Evolutionary conservation across 257 asterid species (phyloP), one percentile per base, ranked within the genome.

Genomic region (Scutellaria baicalensis): DNA sequence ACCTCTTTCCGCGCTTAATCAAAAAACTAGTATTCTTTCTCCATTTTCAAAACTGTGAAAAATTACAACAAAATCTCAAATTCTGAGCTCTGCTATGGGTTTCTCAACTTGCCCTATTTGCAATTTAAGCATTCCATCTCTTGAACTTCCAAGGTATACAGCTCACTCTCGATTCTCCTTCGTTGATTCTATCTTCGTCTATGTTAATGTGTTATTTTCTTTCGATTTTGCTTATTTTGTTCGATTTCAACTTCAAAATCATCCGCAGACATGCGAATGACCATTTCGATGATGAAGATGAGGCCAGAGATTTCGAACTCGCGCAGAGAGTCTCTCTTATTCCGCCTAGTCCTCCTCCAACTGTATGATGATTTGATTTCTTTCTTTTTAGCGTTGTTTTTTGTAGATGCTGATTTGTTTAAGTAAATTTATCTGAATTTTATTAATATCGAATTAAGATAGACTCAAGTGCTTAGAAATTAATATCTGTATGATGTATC

Each of bases 261-360:
- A 42, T 68, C 50, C 33, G 31, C 74, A 84, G 87, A 20, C 89
- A 79, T 49, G 89, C 78, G 70, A 78, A 78, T 63, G 78, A 79
- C 9, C 89, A 84, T 76, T 84, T 84, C 50, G 21, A 18, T 2
- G 87, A 79, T 57, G 89, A 84, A 70, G 86, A 81, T 67, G 75
- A 66, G 68, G 83, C 81, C 68, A 50, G 54, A 36, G 86, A 84
- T 74, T 60, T 81, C 33, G 82, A 81, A 69, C 45, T 77, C 43
- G 89, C 84, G 23, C 79, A 48, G 49, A 76, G 36, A 55, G 48
- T 77, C 49, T 59, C 86, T 67, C 66, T 65, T 39, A 14, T 52
- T 44, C 72, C 82, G 64, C 44, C 72, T 23, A 58, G 50, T 55
- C 82, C 79, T 9, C 66, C 82, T 65, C 79, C 38, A 69, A 16